These are phyloP conservation scores for Euclidium syriacum DNA, from an alignment of 345 rosid species.

Conservation along the genomic window DNA sequence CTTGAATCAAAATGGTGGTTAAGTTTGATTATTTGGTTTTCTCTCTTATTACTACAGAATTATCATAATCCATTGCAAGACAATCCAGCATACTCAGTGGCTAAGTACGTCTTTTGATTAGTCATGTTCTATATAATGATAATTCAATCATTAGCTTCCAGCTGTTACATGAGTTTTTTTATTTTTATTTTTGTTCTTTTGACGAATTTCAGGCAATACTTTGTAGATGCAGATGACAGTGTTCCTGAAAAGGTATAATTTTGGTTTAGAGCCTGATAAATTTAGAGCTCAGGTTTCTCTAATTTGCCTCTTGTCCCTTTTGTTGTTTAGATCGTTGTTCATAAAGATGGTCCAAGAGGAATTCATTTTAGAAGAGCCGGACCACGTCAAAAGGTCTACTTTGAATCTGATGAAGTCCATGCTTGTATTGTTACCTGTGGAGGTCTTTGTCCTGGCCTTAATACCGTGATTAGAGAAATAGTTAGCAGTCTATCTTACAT, in stretches of 20 bases:
- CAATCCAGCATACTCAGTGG: conserved; percentile 84
- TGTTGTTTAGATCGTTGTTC: conserved; percentile 60
- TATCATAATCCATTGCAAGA: conserved; percentile 77
- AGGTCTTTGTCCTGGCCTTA: conserved; percentile 85
- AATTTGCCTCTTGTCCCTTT: conserved; percentile 3
- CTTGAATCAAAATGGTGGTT: not conserved
- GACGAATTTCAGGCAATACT: conserved; percentile 61
- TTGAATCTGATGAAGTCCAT: conserved; percentile 73
- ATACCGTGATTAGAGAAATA: conserved; percentile 75
- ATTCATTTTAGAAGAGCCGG: conserved; percentile 85
- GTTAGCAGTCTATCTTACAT: conserved; percentile 60
- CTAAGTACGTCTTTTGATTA: conserved; percentile 50
- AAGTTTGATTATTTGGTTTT: not conserved
- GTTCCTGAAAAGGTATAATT: conserved; percentile 58
- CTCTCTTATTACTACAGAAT: conserved; percentile 46
- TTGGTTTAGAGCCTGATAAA: not conserved
- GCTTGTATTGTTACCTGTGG: conserved; percentile 88
- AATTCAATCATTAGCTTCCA: conserved; percentile 2
- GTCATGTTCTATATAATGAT: not conserved
- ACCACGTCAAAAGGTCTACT: conserved; percentile 86
- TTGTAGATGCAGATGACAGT: conserved; percentile 77
- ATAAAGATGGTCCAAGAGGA: conserved; percentile 67
- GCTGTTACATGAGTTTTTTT: not conserved
- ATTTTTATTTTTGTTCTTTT: too few relatives aligned
- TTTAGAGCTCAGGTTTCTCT: not conserved